Conservation (phyloP, 169 alveolate species). For the Plasmodium vivax region DNA sequence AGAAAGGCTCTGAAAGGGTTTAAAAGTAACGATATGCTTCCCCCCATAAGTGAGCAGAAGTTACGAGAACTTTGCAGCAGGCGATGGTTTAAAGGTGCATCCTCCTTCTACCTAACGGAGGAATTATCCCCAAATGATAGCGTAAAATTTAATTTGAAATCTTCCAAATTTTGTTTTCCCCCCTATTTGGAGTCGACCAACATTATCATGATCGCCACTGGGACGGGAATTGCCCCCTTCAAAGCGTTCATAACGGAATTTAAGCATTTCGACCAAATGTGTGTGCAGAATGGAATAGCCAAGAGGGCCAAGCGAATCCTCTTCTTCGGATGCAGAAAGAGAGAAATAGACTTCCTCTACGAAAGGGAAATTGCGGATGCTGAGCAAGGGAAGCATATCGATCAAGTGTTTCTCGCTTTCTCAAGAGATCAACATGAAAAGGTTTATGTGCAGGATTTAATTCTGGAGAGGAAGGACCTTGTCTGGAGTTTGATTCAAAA, state of each 20-base stretch:
- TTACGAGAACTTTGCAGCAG: slow-evolving; percentile 45
- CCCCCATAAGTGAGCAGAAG: slow-evolving; percentile 53
- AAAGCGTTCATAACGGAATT: slow-evolving; percentile 76
- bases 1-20: slow-evolving; percentile 53
- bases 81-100: slow-evolving; percentile 65
- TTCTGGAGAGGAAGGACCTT: slow-evolving; percentile 46
- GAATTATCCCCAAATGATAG: slow-evolving; percentile 46
- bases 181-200: slow-evolving; percentile 37
- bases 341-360: slow-evolving; percentile 60
- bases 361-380: slow-evolving; percentile 62
- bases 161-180: slow-evolving; percentile 56
- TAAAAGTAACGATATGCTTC: slow-evolving; percentile 64
- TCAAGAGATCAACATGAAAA: slow-evolving; percentile 61
- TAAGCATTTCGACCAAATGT: slow-evolving; percentile 41
- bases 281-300: slow-evolving; percentile 5
- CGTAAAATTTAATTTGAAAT: slow-evolving; percentile 34
- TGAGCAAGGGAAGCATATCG: slow-evolving; percentile 21
- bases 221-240: slow-evolving; percentile 85
- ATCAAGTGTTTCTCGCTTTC: slow-evolving; percentile 58
- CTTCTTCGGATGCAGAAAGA: slow-evolving; percentile 62
- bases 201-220: slow-evolving; percentile 83
- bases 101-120: slow-evolving; percentile 67
- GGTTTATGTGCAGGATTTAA: slow-evolving; percentile 73
- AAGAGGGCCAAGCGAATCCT: slow-evolving; percentile 47
- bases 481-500: slow-evolving; percentile 65